phyloP scores from a whole-genome alignment of 1,284 basidiomycete genomes.

The Lentinula novae-zelandiae region DNA sequence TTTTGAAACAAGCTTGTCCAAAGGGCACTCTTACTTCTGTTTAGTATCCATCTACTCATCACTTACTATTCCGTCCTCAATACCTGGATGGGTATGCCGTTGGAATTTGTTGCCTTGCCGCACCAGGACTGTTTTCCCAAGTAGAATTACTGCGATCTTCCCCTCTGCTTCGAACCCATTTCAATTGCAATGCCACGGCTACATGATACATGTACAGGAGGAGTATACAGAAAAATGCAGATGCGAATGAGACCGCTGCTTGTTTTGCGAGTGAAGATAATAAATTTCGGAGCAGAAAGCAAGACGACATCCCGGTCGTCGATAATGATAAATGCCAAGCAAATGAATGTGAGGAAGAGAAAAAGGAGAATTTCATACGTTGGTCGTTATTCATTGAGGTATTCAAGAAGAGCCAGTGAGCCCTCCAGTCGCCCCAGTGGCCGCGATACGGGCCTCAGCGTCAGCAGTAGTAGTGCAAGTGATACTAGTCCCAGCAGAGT shows the following conservation, averaged over 20 bases:
- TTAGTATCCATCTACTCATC: too few species aligned
- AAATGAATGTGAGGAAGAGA: background rate
- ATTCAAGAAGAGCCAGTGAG: background rate
- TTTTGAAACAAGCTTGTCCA: too few species aligned
- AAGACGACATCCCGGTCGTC: conserved; percentile 5
- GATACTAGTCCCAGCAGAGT: conserved; percentile 50
- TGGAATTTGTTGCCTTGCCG: too few species aligned
- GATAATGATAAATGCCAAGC: conserved; percentile 2
- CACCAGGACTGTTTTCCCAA: too few species aligned
- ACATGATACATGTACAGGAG: background rate
- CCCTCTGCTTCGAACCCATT: background rate
- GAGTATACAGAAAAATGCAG: background rate
- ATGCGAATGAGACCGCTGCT: background rate
- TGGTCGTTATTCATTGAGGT: background rate
- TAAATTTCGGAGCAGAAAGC: background rate
- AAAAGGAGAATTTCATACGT: background rate
- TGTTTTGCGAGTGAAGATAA: background rate
- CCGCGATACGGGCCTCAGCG: conserved; percentile 46
- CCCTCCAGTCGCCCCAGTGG: conserved; percentile 41
- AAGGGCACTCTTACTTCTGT: too few species aligned
- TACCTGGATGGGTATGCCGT: too few species aligned
- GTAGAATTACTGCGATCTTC: too few species aligned
- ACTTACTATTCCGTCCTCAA: too few species aligned
- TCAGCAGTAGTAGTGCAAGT: conserved; percentile 52
- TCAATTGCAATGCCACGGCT: background rate